Conservation (phyloP, 306 rosid genomes). For the Sicyos edulis region DNA sequence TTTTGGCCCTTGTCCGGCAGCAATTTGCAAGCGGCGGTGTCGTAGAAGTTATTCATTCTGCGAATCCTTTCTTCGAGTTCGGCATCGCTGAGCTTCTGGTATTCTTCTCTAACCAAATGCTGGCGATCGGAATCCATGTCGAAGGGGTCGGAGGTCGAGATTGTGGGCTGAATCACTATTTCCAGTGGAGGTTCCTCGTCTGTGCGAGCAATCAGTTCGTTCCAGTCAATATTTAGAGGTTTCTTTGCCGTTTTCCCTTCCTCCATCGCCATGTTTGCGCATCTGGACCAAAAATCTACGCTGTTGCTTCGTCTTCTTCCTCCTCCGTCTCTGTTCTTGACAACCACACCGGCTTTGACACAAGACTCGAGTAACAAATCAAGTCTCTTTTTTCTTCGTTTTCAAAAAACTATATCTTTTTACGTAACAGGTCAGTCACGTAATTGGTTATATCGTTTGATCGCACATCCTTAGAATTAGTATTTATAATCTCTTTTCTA, state of each 20-base stretch:
- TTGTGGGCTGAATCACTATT: slow-evolving; percentile 25
- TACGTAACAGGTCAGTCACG: too few species aligned
- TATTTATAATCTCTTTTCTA: too few species aligned
- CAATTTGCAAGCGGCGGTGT: slow-evolving; percentile 1
- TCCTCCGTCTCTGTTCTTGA: neutral
- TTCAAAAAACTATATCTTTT: too few species aligned
- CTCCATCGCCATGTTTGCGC: slow-evolving; percentile 45
- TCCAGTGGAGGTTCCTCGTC: slow-evolving; percentile 29
- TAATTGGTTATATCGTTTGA: too few species aligned
- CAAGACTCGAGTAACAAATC: neutral
- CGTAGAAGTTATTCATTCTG: slow-evolving; percentile 22
- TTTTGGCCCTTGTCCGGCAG: slow-evolving; percentile 60
- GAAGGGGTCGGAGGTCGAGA: neutral
- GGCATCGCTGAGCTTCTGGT: slow-evolving; percentile 20
- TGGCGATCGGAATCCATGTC: slow-evolving; percentile 29
- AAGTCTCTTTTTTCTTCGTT: neutral
- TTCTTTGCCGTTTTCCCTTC: slow-evolving; percentile 22
- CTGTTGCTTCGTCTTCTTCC: neutral
- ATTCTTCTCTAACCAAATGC: slow-evolving; percentile 2
- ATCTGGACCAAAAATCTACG: neutral
- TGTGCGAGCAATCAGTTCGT: slow-evolving; percentile 14
- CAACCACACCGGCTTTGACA: neutral
- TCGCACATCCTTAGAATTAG: too few species aligned
- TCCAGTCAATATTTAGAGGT: slow-evolving; percentile 30
- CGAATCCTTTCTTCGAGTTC: slow-evolving; percentile 32